Base-by-base conservation (phyloP, 2,329 filamentous ascomycete species). In the Apiospora kogelbergensis region DNA sequence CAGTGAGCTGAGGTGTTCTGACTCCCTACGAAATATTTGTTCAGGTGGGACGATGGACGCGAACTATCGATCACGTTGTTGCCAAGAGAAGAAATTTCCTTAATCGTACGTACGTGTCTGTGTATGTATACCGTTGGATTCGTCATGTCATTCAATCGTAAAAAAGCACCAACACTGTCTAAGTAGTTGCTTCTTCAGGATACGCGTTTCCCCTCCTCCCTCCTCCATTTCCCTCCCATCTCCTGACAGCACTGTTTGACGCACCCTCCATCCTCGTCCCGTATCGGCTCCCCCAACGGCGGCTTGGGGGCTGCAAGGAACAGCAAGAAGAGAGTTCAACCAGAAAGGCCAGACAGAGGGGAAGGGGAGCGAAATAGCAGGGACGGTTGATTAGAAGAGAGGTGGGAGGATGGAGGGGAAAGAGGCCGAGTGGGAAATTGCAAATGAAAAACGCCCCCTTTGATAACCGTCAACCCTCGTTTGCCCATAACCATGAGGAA, bases 141-240 rank as follows among this genome's bases (percentile, higher is more conserved):
- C 74, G 75, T 76, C 73, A 73, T 73, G 71, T 70, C 73, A 72
- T 75, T 68, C 68, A 72, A 70, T 75, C 72, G 71, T 74, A 74
- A 71, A 75, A 74, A 69, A 72, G 70, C 73, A 74, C 72, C 74
- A 70, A 75, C 72, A 72, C 70, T 70, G 71, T 76, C 72, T 75
- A 76, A 60, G 53, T 60, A n/a, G 53, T 33, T 60, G 53, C 30
- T 60, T 60, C 53, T 60, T 60, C 53, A 60, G 53, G 20, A 60
- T 30, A n/a, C 53, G 33, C 20, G n/a, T 60, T 33, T 37, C 20
- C 30, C 53, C 30, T n/a, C 7, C 53, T 9, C 20, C 30, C 48
- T 37, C 48, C 46, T 26, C 22, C 46, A 13, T 26, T 6, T 26
- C 17, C 22, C 46, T 26, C 46, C 46, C 17, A 33, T 57, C 26